Evolutionary conservation across 2,329 filamentous ascomycete species (phyloP).

Genomic region (Lecanoromycetidae sp.): DNA sequence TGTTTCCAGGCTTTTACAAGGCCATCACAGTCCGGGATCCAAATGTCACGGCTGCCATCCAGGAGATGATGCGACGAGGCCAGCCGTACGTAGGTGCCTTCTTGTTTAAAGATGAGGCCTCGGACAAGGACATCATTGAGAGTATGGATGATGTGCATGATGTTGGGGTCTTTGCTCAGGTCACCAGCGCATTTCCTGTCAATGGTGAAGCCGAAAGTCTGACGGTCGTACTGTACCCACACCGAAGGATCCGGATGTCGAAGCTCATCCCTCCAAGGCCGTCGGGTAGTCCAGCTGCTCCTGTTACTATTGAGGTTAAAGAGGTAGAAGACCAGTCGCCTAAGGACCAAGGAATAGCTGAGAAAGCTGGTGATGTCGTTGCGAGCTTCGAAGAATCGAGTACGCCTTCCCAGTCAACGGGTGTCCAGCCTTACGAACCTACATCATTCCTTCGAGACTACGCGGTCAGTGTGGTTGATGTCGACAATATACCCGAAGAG

Average conservation of each 20-base stretch:
- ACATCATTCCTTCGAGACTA: slow-evolving; percentile 86
- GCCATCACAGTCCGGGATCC: slow-evolving; percentile 92
- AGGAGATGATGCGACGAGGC: slow-evolving; percentile 91
- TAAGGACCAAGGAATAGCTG: slow-evolving; percentile 42
- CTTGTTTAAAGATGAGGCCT: slow-evolving; percentile 89
- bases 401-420: slow-evolving; percentile 43
- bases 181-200: slow-evolving; percentile 90
- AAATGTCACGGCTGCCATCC: slow-evolving; percentile 80
- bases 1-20: slow-evolving; percentile 98
- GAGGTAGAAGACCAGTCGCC: slow-evolving; percentile 36
- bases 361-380: slow-evolving; percentile 85
- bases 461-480: slow-evolving; percentile 85
- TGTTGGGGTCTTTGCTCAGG: slow-evolving; percentile 92
- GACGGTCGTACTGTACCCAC: slow-evolving; percentile 90
- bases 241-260: slow-evolving; percentile 84
- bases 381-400: slow-evolving; percentile 86
- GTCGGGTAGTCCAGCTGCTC: slow-evolving; percentile 35
- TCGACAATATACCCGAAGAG: slow-evolving; percentile 83
- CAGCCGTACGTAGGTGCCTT: slow-evolving; percentile 97
- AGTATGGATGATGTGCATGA: slow-evolving; percentile 86
- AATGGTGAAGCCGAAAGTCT: slow-evolving; percentile 73
- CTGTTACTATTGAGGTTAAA: slow-evolving; percentile 47
- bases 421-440: slow-evolving; percentile 61
- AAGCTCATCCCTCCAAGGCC: slow-evolving; percentile 59
- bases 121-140: slow-evolving; percentile 87